Evolutionary conservation across 495 filamentous ascomycete species (phyloP), one percentile per base, ranked within the genome.

Genomic region (Trichoderma reesei): DNA sequence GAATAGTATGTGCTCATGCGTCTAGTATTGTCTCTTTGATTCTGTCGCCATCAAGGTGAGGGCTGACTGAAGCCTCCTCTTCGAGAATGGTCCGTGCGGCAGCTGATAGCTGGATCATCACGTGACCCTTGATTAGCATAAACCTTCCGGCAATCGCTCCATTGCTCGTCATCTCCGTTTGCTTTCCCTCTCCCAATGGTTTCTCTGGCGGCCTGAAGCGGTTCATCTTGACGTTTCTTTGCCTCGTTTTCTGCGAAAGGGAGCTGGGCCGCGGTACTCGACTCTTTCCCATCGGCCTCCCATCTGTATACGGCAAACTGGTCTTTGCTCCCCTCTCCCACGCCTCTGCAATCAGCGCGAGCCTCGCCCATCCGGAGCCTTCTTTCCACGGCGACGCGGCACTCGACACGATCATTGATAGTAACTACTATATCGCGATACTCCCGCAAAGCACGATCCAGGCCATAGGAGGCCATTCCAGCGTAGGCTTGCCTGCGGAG

Each of bases 401-500:
- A 36, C 34, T 34, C 31, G 26, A 34, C 20, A 9, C 51, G 51
- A 34, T 34, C 20, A 56, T 31, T 56, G 51, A 34, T 1, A 56
- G 51, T 56, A 56, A 26, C 26, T 56, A 33, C 34, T 34, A 9
- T 33, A 9, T 33, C 51, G 33, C 48, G 26, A 56, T 56, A 56
- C 9, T 18, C 26, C 31, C 20, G 10, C 16, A 11, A 18, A 18
- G 18, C 51, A n/a, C 26, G 20, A 10, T 9, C 11, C 51, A 56
- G 51, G 34, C 51, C 51, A 33, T 26, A 56, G 51, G 9, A 8
- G 51, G 51, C 34, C 51, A 33, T 36, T 56, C 51, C 34, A 56
- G 51, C 51, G 51, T 56, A 56, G 51, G 51, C 51, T 14, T 56
- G 51, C 51, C 51, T 56, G 51, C 51, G 51, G 51, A 33, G 34